These are phyloP conservation scores for Phytophthora quininea DNA, from an alignment of 352 stramenopile species.

Conservation along the genomic window DNA sequence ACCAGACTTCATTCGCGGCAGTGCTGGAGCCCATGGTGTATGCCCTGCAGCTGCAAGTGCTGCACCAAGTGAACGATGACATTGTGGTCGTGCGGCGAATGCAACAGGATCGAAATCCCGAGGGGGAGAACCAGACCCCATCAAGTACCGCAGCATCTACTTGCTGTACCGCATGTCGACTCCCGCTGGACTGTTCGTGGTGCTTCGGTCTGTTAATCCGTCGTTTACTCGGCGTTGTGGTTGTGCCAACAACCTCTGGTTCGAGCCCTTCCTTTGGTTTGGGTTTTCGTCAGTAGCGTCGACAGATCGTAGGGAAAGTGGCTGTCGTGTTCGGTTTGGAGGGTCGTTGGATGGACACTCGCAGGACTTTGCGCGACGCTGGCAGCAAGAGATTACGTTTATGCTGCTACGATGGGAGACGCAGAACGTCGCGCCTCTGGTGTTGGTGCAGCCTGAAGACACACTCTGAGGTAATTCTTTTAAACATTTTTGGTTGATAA, in stretches of 20 bases:
- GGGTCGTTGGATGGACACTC: constrained; percentile 37
- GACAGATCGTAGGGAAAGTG: not conserved
- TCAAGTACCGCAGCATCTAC: constrained; percentile 44
- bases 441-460: constrained; percentile 25
- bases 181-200: constrained; percentile 35
- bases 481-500: not conserved
- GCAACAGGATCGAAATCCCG: constrained; percentile 32
- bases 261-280: constrained; percentile 44
- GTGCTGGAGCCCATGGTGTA: constrained; percentile 30
- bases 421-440: constrained; percentile 34
- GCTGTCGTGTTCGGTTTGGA: constrained; percentile 37
- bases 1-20: constrained; percentile 31
- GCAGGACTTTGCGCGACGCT: constrained; percentile 34
- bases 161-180: constrained; percentile 39
- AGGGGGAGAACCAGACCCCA: constrained; percentile 26
- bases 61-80: constrained; percentile 42
- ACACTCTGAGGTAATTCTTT: not conserved
- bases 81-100: constrained; percentile 43
- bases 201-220: constrained; percentile 40
- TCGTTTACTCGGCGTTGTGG: constrained; percentile 38
- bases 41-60: constrained; percentile 35
- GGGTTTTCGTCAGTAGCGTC: constrained; percentile 19
- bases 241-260: constrained; percentile 39
- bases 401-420: constrained; percentile 42
- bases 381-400: constrained; percentile 41